Evolutionary conservation across 2,329 filamentous ascomycete species (phyloP), one percentile per base, ranked within the genome.

Genomic region (Epichloe typhina): DNA sequence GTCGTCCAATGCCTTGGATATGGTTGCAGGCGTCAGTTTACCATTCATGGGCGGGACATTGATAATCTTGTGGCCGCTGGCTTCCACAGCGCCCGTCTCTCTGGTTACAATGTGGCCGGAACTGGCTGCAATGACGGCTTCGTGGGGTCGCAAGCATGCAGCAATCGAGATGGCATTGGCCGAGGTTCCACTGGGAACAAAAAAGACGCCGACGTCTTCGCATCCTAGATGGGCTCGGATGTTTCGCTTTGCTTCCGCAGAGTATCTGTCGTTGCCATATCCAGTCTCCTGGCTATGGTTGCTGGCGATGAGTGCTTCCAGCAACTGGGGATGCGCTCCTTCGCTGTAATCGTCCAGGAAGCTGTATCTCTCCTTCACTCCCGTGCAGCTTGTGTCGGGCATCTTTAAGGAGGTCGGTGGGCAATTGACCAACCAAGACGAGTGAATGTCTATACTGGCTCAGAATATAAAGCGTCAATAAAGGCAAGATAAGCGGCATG

Each of bases 321-420:
- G 66, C 3, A 76, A 61, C n/a, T 66, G 63, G 5, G 73, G 73
- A 53, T 76, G 73, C 0, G 72, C 73, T 37, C 73, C 73, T 52
- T 76, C 72, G 58, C 71, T 73, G 57, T 76, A 76, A 54, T 76
- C 73, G 55, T 76, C 73, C 45, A 72, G 63, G 51, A 76, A 71
- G 58, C 70, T 73, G 56, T 74, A 75, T 31, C 56, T 59, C 4
- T 52, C 50, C 26, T 54, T 57, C 21, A 42, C 43, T 3, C 36
- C n/a, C 23, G 37, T 35, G 15, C 33, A 36, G 42, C 35, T 47
- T 15, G 50, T 41, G 44, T 57, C 51, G 37, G 54, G 53, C 56
- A 58, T 57, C 15, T 12, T 51, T 41, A 5, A 17, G 7, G 43
- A 12, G n/a, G 17, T 13, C 15, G 36, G 1, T n/a, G 40, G 19